Evolutionary conservation across 768 basidiomycete genomes (phyloP).

Genomic region (Russula olivacea): DNA sequence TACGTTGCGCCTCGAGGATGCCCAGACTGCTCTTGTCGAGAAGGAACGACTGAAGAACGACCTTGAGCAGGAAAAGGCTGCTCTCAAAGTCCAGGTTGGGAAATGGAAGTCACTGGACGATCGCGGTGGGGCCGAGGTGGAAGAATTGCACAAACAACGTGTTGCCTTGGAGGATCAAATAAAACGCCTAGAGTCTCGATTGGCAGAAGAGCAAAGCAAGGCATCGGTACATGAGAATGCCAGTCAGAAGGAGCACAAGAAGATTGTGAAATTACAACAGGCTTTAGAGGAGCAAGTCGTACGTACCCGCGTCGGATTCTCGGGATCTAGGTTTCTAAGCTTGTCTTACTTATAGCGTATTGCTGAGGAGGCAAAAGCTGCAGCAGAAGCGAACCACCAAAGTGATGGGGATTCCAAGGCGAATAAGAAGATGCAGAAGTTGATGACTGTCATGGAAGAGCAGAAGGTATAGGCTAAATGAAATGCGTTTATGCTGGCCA

Average conservation of each 20-base stretch:
- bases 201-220: conserved; percentile 31
- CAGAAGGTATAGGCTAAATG: conserved; percentile 24
- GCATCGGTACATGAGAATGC: conserved; percentile 21
- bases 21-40: conserved; percentile 46
- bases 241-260: conserved; percentile 25
- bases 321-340: not conserved
- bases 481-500: not conserved
- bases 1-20: conserved; percentile 52
- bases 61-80: conserved; percentile 46
- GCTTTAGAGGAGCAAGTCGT: conserved; percentile 17
- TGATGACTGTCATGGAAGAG: conserved; percentile 27
- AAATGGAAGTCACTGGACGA: conserved; percentile 66
- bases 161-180: conserved; percentile 52
- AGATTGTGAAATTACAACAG: conserved; percentile 16
- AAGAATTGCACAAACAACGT: conserved; percentile 47
- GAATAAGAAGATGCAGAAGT: conserved; percentile 29
- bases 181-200: conserved; percentile 38
- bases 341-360: not conserved
- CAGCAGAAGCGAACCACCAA: conserved; percentile 1
- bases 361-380: conserved; percentile 6
- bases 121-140: conserved; percentile 55
- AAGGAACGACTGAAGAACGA: conserved; percentile 54
- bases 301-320: not conserved
- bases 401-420: conserved; percentile 34
- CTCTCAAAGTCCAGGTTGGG: conserved; percentile 57